Conservation (phyloP, 2,329 filamentous ascomycete species). For the Aspergillus pseudoglaucus region DNA sequence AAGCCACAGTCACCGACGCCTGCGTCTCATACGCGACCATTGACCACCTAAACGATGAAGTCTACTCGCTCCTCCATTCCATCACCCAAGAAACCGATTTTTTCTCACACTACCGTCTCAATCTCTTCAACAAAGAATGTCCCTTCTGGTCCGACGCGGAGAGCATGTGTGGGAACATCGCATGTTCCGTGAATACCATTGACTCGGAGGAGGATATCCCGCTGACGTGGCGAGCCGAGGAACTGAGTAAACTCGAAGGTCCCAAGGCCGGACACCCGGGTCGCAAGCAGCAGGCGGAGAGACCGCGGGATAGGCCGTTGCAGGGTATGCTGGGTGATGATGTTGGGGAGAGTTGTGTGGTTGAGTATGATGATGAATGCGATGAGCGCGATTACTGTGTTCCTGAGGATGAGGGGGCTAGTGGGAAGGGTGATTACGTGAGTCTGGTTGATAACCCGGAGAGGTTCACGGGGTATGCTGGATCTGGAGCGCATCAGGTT, state of each 20-base stretch:
- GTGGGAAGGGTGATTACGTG: slow-evolving; percentile 90
- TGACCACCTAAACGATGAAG: slow-evolving; percentile 70
- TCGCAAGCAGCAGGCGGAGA: slow-evolving; percentile 63
- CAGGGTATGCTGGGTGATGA: slow-evolving; percentile 75
- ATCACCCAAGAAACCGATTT: slow-evolving; percentile 88
- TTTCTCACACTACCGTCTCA: slow-evolving; percentile 95
- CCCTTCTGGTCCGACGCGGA: slow-evolving; percentile 94
- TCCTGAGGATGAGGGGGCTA: slow-evolving; percentile 83
- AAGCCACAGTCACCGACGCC: slow-evolving; percentile 84
- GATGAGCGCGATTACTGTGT: slow-evolving; percentile 96
- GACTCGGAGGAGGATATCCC: slow-evolving; percentile 95
- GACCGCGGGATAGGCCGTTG: slow-evolving; percentile 63
- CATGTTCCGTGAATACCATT: slow-evolving; percentile 88
- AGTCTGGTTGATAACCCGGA: slow-evolving; percentile 90
- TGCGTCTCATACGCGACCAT: slow-evolving; percentile 91
- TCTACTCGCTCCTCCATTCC: slow-evolving; percentile 70
- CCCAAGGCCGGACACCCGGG: slow-evolving; percentile 86
- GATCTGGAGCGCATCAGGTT: slow-evolving; percentile 76
- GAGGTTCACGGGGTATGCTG: slow-evolving; percentile 88
- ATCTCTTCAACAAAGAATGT: slow-evolving; percentile 88
- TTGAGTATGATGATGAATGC: slow-evolving; percentile 96
- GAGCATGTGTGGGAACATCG: slow-evolving; percentile 94
- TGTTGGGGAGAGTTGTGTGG: slow-evolving; percentile 91
- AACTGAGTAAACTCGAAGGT: slow-evolving; percentile 85
- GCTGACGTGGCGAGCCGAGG: slow-evolving; percentile 80